These are phyloP conservation scores for Russula brevipes DNA, from an alignment of 768 basidiomycete genomes.

Conservation along the genomic window DNA sequence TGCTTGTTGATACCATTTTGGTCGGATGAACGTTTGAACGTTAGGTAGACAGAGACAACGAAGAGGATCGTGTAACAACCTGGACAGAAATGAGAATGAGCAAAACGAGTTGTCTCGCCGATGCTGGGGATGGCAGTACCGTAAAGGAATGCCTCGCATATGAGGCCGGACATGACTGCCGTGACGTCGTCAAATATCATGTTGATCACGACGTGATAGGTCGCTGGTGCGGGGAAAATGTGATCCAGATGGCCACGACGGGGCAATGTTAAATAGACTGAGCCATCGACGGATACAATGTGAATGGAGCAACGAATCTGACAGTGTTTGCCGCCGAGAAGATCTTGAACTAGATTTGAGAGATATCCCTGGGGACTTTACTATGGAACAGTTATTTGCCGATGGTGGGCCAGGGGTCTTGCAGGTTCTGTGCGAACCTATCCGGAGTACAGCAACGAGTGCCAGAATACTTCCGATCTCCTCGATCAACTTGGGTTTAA, in stretches of 20 bases:
- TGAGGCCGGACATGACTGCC: constrained; percentile 36
- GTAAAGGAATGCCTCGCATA: constrained; percentile 35
- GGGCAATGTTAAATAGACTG: constrained; percentile 2
- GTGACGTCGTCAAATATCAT: constrained; percentile 32
- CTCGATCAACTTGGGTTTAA: too few relatives aligned
- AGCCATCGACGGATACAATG: background rate
- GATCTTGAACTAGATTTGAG: too few relatives aligned
- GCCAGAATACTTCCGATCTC: too few relatives aligned
- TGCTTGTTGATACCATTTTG: background rate
- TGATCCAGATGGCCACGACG: background rate
- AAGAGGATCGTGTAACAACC: constrained; percentile 14
- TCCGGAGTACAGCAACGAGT: too few relatives aligned
- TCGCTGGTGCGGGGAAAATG: background rate
- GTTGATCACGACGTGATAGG: background rate
- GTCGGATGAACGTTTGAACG: background rate
- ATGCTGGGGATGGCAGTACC: constrained; percentile 30
- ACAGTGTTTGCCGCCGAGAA: too few relatives aligned
- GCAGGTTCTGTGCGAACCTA: too few relatives aligned
- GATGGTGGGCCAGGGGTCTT: too few relatives aligned
- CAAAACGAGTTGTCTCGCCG: constrained; percentile 8
- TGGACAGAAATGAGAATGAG: background rate
- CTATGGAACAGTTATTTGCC: too few relatives aligned
- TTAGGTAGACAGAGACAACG: background rate
- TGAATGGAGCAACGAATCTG: background rate
- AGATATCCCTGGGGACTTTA: too few relatives aligned